A percentile compares a stretch with the other conserved stretches of the same genome.
phyloP scores from a whole-genome alignment of 306 rosid species.

The Glycyrrhiza uralensis region DNA sequence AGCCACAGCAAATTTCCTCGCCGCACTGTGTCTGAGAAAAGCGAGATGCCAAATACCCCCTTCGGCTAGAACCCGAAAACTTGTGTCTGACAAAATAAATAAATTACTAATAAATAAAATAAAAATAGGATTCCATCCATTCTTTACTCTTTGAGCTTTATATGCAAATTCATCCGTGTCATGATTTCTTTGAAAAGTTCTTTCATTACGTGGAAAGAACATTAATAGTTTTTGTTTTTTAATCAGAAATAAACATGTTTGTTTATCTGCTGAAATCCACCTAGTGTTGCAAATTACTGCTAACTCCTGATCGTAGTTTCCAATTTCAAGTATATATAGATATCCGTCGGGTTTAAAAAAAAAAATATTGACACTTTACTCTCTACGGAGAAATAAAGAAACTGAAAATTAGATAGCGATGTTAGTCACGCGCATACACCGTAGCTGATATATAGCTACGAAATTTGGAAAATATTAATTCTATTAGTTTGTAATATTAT shows the following conservation, averaged over 20 bases:
- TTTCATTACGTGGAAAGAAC: too few species aligned
- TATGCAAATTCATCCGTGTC: slow-evolving; percentile 22
- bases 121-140: slow-evolving; percentile 13
- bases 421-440: too few species aligned
- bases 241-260: too few species aligned
- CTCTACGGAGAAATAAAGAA: too few species aligned
- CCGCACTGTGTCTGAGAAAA: slow-evolving; percentile 7
- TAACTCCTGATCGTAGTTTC: too few species aligned
- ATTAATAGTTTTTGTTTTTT: too few species aligned
- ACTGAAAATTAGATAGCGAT: too few species aligned
- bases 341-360: too few species aligned
- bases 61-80: slow-evolving; percentile 18
- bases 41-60: slow-evolving; percentile 13
- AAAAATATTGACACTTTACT: too few species aligned
- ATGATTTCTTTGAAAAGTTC: slow-evolving; percentile 40
- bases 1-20: background rate
- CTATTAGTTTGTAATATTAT: slow-evolving; percentile 2
- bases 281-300: too few species aligned
- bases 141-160: slow-evolving; percentile 31
- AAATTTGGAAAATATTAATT: background rate
- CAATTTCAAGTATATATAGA: too few species aligned
- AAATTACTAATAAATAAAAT: background rate
- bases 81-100: slow-evolving; percentile 12
- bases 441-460: background rate
- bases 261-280: too few species aligned